Evolutionary conservation across 1,284 basidiomycete species (phyloP).

Genomic region (Sporisorium graminicola): DNA sequence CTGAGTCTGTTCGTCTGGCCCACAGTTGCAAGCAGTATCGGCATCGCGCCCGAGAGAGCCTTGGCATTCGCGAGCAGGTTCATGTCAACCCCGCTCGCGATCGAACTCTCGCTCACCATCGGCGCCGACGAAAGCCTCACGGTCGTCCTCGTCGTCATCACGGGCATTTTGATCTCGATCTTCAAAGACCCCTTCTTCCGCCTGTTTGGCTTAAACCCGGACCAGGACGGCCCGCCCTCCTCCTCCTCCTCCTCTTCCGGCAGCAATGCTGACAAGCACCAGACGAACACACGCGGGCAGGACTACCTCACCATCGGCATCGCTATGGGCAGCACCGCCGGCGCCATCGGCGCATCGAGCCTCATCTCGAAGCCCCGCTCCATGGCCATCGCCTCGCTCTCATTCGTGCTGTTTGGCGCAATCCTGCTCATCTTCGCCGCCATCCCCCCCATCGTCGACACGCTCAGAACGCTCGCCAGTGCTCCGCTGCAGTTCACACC

Average conservation of each 20-base stretch:
- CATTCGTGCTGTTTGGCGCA: constrained; percentile 60
- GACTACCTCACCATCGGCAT: constrained; percentile 59
- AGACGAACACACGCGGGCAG: neutral
- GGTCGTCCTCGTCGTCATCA: constrained; percentile 63
- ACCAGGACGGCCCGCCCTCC: constrained; percentile 14
- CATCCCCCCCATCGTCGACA: constrained; percentile 52
- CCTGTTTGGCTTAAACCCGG: constrained; percentile 41
- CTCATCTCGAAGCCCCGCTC: constrained; percentile 53
- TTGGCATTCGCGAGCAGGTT: constrained; percentile 56
- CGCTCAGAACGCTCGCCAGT: constrained; percentile 23
- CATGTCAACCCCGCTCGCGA: constrained; percentile 63
- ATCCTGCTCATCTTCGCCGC: constrained; percentile 57
- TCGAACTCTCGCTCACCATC: constrained; percentile 55
- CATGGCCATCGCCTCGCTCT: constrained; percentile 58
- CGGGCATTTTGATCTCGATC: constrained; percentile 58
- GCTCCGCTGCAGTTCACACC: constrained; percentile 21
- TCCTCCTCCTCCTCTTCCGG: no score
- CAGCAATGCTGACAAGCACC: no score
- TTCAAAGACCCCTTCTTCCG: constrained; percentile 62
- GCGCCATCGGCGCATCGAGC: constrained; percentile 58
- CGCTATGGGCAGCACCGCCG: constrained; percentile 58
- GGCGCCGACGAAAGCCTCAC: constrained; percentile 60
- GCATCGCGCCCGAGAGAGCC: constrained; percentile 44
- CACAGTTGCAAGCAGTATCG: constrained; percentile 37
- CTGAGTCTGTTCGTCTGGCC: constrained; percentile 60